phyloP scores from a whole-genome alignment of 176 grass and related monocot species.

The Triticum aestivum region IWGSC_CS_RefSeq_v2.1 NC_057800.1:558893657-558894156 shows the following conservation, averaged over 20 bases:
- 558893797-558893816: not conserved
- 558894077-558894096: not conserved
- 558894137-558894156: not conserved
- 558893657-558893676: constrained; percentile 69
- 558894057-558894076: not conserved
- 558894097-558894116: not conserved
- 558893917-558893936: not conserved
- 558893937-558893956: not conserved
- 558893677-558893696: constrained; percentile 66
- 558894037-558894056: not conserved
- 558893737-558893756: constrained; percentile 96
- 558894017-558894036: not conserved
- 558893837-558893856: constrained; percentile 39
- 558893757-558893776: constrained; percentile 59
- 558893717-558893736: constrained; percentile 68
- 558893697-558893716: constrained; percentile 72
- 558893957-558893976: not conserved
- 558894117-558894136: not conserved
- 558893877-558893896: not conserved
- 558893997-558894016: not conserved
- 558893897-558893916: not conserved
- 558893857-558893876: not conserved
- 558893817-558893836: constrained; percentile 43
- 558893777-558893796: constrained; percentile 6
- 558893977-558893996: not conserved